Evolutionary conservation across 176 grass and related monocot genomes (phyloP).

Genomic region (Aechmea fasciata): DNA sequence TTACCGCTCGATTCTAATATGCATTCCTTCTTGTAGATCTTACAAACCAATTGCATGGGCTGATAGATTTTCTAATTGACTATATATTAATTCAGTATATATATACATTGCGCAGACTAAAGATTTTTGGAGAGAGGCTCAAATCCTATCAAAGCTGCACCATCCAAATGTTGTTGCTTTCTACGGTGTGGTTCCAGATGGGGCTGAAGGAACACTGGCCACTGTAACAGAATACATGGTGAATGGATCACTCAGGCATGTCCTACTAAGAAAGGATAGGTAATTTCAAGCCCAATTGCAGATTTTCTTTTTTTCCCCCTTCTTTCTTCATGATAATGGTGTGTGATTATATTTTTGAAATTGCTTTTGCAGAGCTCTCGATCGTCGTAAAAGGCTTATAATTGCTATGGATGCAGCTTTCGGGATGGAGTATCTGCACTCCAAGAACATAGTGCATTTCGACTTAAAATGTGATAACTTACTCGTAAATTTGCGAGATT

Average conservation of each 20-base stretch:
- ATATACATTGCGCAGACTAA: conserved; percentile 42
- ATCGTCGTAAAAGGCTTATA: conserved; percentile 75
- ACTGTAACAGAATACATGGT: conserved; percentile 94
- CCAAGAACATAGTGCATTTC: conserved; percentile 99
- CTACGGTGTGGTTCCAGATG: conserved; percentile 96
- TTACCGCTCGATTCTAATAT: too few relatives aligned
- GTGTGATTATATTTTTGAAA: conserved; percentile 28
- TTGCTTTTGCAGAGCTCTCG: conserved; percentile 42
- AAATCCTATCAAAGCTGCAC: conserved; percentile 90
- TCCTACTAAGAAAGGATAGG: conserved; percentile 81
- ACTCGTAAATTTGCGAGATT: conserved; percentile 86
- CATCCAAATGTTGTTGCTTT: conserved; percentile 97
- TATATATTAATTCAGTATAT: neutral
- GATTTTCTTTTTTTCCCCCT: conserved; percentile 1
- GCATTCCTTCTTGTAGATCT: too few relatives aligned
- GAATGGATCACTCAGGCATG: conserved; percentile 94
- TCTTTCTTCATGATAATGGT: conserved; percentile 14
- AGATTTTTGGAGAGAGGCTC: conserved; percentile 96
- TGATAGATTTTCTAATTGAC: neutral
- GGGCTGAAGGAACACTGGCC: conserved; percentile 81
- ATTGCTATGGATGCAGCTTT: conserved; percentile 99
- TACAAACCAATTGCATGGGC: neutral
- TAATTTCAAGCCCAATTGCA: conserved; percentile 18
- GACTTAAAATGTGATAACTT: conserved; percentile 97
- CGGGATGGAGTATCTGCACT: conserved; percentile 96